Evolutionary conservation across 1,284 basidiomycete genomes (phyloP).

Genomic region (Cutaneotrichosporon sp.): DNA sequence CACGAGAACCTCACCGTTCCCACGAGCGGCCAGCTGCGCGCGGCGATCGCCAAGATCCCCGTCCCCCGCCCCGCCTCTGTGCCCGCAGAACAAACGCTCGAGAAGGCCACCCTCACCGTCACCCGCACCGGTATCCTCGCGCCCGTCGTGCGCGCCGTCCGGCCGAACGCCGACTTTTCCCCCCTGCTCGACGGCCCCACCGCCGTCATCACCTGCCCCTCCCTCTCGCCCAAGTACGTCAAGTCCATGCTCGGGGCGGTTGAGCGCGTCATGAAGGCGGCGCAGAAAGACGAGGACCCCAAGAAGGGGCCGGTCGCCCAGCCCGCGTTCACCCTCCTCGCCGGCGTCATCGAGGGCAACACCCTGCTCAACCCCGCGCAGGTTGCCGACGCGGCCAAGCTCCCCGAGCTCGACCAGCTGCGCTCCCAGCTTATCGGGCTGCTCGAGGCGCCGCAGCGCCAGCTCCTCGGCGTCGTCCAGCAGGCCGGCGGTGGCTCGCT

Average conservation of each 20-base stretch:
- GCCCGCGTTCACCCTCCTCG: conserved; percentile 48
- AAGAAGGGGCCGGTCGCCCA: conserved; percentile 31
- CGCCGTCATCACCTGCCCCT: conserved; percentile 48
- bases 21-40: conserved; percentile 45
- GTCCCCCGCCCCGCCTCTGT: conserved; percentile 23
- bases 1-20: conserved; percentile 51
- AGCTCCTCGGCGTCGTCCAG: conserved; percentile 44
- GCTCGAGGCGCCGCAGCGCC: conserved; percentile 45
- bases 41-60: conserved; percentile 42
- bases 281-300: conserved; percentile 27
- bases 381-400: conserved; percentile 38
- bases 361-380: conserved; percentile 30
- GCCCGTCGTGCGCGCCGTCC: conserved; percentile 24
- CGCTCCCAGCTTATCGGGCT: conserved; percentile 54
- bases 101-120: conserved; percentile 41
- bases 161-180: conserved; percentile 21
- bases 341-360: conserved; percentile 50
- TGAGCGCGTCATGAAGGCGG: conserved; percentile 38
- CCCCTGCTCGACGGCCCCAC: conserved; percentile 19
- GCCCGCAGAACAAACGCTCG: conserved; percentile 4
- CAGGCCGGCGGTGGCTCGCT: conserved; percentile 51
- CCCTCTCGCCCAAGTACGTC: conserved; percentile 53
- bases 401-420: conserved; percentile 52
- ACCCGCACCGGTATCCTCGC: conserved; percentile 51
- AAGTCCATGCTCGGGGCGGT: conserved; percentile 43